phyloP scores from a whole-genome alignment of 371 early-diverging fungal species.

The Zancudomyces culisetae region DNA sequence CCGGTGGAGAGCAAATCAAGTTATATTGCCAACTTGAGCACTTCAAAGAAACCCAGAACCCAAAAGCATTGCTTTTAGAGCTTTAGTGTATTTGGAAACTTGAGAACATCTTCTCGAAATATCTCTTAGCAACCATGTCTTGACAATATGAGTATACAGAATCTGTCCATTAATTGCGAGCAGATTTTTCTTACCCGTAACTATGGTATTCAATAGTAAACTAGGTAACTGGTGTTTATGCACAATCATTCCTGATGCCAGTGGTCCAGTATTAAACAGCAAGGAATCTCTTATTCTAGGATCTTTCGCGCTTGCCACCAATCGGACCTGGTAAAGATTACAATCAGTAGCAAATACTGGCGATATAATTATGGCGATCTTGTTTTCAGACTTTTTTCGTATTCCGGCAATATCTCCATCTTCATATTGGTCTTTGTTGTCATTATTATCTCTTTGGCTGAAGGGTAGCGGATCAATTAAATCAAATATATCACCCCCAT shows the following conservation, averaged over 20 bases:
- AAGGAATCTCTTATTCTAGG: not conserved
- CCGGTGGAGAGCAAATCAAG: no score
- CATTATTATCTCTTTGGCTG: not conserved
- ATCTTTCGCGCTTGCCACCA: not conserved
- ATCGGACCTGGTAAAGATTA: not conserved
- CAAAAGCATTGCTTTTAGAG: no score
- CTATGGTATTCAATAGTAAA: not conserved
- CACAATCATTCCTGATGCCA: conserved; percentile 1
- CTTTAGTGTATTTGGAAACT: no score
- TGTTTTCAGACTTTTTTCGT: not conserved
- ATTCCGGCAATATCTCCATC: no score
- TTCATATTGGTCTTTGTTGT: no score
- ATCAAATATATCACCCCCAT: conserved; percentile 4
- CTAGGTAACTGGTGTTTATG: not conserved
- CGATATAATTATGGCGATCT: not conserved
- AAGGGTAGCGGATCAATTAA: not conserved
- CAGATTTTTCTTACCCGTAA: conserved; percentile 1
- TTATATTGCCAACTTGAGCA: no score
- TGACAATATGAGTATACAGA: no score
- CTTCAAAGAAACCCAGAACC: no score
- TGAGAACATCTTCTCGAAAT: no score
- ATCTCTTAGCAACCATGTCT: no score
- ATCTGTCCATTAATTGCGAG: no score
- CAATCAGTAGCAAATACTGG: not conserved
- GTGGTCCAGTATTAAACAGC: conserved; percentile 2